These are phyloP conservation scores for Mucor irregularis DNA, from an alignment of 371 early-diverging fungal species.

Conservation along the genomic window DNA sequence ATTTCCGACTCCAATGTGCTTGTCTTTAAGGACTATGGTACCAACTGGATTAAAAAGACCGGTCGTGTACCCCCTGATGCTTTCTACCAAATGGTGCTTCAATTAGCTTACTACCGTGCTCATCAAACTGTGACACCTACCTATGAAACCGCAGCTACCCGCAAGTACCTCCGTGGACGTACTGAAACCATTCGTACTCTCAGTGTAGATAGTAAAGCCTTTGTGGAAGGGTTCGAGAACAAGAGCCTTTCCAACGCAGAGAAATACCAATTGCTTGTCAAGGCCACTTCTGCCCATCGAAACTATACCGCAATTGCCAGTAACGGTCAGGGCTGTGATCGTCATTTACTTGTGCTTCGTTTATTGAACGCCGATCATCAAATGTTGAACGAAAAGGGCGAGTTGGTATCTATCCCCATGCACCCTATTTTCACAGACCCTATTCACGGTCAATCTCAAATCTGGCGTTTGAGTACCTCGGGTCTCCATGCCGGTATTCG, in stretches of 20 bases:
- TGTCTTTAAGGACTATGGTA: constrained; percentile 53
- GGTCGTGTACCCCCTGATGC: constrained; percentile 85
- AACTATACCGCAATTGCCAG: constrained; percentile 65
- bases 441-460: constrained; percentile 58
- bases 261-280: constrained; percentile 58
- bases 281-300: constrained; percentile 70
- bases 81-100: constrained; percentile 85
- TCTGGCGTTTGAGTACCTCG: constrained; percentile 78
- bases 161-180: constrained; percentile 78
- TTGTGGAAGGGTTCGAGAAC: constrained; percentile 66
- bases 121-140: constrained; percentile 67
- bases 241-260: neutral
- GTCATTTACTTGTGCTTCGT: constrained; percentile 83
- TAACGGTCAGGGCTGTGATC: constrained; percentile 79
- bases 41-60: constrained; percentile 61
- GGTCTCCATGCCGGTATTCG: constrained; percentile 72
- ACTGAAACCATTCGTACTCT: constrained; percentile 86
- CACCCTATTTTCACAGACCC: constrained; percentile 79
- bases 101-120: constrained; percentile 78
- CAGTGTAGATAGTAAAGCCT: constrained; percentile 61
- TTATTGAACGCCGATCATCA: constrained; percentile 45
- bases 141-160: constrained; percentile 85
- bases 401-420: constrained; percentile 29
- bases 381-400: constrained; percentile 17
- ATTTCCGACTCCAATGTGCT: constrained; percentile 69